Base-by-base conservation (phyloP, 164 flowering plant species). In the Dillenia suffruticosa region DNA sequence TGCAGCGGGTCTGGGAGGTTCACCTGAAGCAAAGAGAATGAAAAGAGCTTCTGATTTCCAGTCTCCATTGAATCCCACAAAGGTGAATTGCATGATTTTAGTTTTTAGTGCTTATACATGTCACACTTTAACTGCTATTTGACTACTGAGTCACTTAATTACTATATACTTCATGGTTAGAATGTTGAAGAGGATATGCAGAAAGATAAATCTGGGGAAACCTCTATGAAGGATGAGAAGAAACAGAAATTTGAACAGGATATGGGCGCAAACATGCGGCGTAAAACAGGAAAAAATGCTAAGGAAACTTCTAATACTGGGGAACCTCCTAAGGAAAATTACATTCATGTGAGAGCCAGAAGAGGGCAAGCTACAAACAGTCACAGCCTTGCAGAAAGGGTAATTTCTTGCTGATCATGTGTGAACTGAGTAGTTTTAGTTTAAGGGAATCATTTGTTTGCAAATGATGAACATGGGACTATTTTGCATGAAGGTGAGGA, bases 321-420 rank as follows among this genome's bases (percentile, higher is more conserved):
- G 52, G 91, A 84, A 56, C 74, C 80, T 57, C 59, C 80, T 10
- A 89, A 89, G 70, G 92, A 88, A 5, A 87, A 74, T 60, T 90
- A 85, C 67, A 81, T 90, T 65, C 98, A 89, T 82, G 79, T 90
- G 59, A 82, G 98, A 74, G 98, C 98, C 40, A 81, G 84, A 71
- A 78, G 98, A 51, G 98, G 98, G 46, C 97, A 93, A 63, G 98
- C 98, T 43, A 93, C 98, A 32, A 93, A 93, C 54, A 93, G 98
- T 70, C 98, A 93, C 74, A 93, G 98, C 74, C 95, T 93, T 61
- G 98, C 98, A 15, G 98, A 93, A 77, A 84, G 98, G 78, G 98
- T 93, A 77, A 51, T 59, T 51, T 58, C 50, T 56, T 65, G 1
- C 9, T 15, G 40, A 2, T 44, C 13, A 57, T 49, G 15, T 14